Base-by-base conservation (phyloP, 2,329 filamentous ascomycete species). In the Nigrograna mackinnonii region DNA sequence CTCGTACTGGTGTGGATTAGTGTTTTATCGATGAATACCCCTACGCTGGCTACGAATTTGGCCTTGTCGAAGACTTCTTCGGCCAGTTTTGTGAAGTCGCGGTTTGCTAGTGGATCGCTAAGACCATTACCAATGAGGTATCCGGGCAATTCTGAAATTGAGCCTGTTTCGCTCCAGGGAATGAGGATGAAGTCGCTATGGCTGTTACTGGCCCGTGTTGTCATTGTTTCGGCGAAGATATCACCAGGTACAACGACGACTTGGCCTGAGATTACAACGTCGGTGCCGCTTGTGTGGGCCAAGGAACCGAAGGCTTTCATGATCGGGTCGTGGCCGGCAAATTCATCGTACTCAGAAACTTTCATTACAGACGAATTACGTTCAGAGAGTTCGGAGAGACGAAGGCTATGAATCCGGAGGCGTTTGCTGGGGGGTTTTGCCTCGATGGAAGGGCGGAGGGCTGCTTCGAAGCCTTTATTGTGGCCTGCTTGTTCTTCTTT, bases 341-440 rank as follows among this genome's bases (percentile, higher is more conserved):
- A 80, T 36, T 94, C 89, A 28, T 91, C 86, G 3, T 86, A 78
- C 60, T 95, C 90, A 0, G 90, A 86, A 9, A 95, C 89, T 56
- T 89, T 86, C 92, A 97, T 97, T 56, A 96, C 92, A 14, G 91
- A 91, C 1, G 92, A 96, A 31, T 89, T 87, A 78, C 92, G 90
- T 57, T 96, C 91, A 0, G 89, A 95, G 11, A 97, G 80, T 61
- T 95, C 89, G 36, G 95, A 72, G 13, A 97, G 79, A 12, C 91
- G 86, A n/a, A 96, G 72, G 22, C 91, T 92, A 57, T 95, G 89
- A 0, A 91, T 86, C 58, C 87, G 80, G 1, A 92, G 24, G 24
- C 76, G 1, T 2, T 62, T 53, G 17, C 49, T 47, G 2, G 46
- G 47, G 5, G 64, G 52, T 24, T 62, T 57, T 6, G 60, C 62